A percentile compares a stretch with the other conserved stretches of the same genome.
Evolutionary conservation across 331 rosid genomes (phyloP).

Genomic region (Spiraea crenata): DNA sequence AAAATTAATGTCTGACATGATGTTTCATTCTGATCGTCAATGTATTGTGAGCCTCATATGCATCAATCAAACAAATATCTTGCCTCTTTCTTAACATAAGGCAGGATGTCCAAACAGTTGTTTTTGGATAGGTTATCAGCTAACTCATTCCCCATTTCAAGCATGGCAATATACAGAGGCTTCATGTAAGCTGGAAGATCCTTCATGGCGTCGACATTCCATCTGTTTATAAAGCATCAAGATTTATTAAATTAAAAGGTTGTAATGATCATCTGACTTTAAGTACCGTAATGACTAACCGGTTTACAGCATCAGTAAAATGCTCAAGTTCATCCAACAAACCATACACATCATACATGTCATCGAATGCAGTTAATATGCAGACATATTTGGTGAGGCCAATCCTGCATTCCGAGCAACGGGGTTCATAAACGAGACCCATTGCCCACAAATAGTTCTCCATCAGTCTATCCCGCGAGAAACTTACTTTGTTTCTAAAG

Average conservation of each 20-base stretch:
- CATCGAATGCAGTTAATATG: conserved; percentile 30
- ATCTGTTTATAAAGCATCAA: conserved; percentile 6
- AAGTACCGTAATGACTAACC: background rate
- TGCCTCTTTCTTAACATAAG: conserved; percentile 21
- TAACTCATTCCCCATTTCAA: conserved; percentile 22
- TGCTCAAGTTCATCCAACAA: conserved; percentile 30
- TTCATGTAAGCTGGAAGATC: conserved; percentile 35
- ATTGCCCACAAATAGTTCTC: conserved; percentile 36
- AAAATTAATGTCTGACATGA: too few relatives aligned
- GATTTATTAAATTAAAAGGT: too few relatives aligned
- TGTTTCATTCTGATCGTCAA: too few relatives aligned
- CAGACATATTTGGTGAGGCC: conserved; percentile 34
- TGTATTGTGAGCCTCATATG: too few relatives aligned
- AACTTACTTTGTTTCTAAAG: conserved; percentile 16
- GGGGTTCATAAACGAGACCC: conserved; percentile 28
- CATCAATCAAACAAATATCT: too few relatives aligned
- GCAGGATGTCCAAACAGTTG: conserved; percentile 6
- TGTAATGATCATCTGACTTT: too few relatives aligned
- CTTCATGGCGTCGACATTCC: conserved; percentile 21
- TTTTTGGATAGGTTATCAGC: conserved; percentile 6
- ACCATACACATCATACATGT: conserved; percentile 36
- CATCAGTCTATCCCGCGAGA: conserved; percentile 35
- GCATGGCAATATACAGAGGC: conserved; percentile 26
- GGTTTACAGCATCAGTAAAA: conserved; percentile 23
- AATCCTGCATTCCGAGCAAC: conserved; percentile 28